Evolutionary conservation across 805 yeast genomes (phyloP).

Genomic region (Grigorovia yakushimaensis): DNA sequence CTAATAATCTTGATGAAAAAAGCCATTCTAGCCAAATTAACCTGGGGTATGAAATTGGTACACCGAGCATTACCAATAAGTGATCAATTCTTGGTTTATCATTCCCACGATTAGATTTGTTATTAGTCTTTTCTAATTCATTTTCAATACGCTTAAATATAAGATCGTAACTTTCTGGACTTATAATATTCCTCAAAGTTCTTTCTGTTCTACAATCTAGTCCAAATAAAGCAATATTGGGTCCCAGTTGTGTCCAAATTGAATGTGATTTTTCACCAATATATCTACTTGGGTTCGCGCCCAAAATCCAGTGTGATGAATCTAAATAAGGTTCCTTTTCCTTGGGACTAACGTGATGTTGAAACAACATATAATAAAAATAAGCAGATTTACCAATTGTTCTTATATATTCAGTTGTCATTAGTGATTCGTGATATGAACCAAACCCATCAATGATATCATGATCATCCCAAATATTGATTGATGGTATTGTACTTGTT

Average conservation of each 20-base stretch:
- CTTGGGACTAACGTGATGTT: constrained; percentile 56
- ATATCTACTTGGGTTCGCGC: constrained; percentile 45
- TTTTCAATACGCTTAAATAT: constrained; percentile 49
- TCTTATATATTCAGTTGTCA: constrained; percentile 57
- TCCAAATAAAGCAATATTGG: constrained; percentile 61
- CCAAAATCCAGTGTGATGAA: constrained; percentile 54
- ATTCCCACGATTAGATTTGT: constrained; percentile 29
- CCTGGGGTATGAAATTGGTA: constrained; percentile 91
- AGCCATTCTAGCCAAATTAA: constrained; percentile 82
- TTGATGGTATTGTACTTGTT: constrained; percentile 70
- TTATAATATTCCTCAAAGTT: constrained; percentile 46
- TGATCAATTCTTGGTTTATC: constrained; percentile 49
- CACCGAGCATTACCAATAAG: constrained; percentile 75
- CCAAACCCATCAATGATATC: constrained; percentile 97
- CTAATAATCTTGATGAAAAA: constrained; percentile 50
- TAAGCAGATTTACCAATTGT: constrained; percentile 73
- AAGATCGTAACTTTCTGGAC: constrained; percentile 43
- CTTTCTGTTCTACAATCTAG: constrained; percentile 93
- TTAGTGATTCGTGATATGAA: constrained; percentile 67
- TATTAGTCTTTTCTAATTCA: constrained; percentile 37
- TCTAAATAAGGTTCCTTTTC: constrained; percentile 31
- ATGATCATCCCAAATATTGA: constrained; percentile 89
- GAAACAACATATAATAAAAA: constrained; percentile 83
- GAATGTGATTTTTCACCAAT: constrained; percentile 62
- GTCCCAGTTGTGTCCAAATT: constrained; percentile 63